These are phyloP conservation scores for Staphylotrichum longicolle DNA, from an alignment of 495 filamentous ascomycete genomes.

Conservation along the genomic window DNA sequence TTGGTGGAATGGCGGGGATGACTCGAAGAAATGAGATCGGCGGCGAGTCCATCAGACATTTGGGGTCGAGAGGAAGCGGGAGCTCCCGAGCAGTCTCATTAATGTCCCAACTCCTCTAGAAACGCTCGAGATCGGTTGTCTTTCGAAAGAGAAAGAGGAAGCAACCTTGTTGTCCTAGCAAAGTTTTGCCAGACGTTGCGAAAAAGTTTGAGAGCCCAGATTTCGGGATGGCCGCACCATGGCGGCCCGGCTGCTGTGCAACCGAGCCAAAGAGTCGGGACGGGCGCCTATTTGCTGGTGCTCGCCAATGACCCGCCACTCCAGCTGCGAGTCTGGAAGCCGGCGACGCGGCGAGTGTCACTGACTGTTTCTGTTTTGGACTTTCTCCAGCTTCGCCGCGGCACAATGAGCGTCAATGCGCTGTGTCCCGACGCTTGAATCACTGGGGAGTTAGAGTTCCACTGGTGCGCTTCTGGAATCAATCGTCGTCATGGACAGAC, in stretches of 20 bases:
- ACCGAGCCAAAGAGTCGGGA: constrained; percentile 8
- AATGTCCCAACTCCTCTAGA: background rate
- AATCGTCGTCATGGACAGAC: background rate
- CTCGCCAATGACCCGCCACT: background rate
- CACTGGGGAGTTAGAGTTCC: too few species aligned
- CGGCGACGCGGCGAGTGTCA: background rate
- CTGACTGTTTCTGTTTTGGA: too few species aligned
- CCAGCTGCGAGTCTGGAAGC: background rate
- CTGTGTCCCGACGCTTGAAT: too few species aligned
- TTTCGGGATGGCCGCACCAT: constrained; percentile 1
- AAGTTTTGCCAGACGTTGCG: constrained; percentile 1
- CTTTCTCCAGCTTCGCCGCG: too few species aligned
- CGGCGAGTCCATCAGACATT: background rate
- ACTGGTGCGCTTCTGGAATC: too few species aligned
- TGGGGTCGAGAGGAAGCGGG: background rate
- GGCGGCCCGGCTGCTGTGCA: constrained; percentile 10
- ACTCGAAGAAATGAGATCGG: background rate
- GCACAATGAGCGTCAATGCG: too few species aligned
- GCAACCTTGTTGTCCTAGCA: background rate
- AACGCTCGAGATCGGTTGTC: background rate
- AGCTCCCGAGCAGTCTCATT: constrained; percentile 1
- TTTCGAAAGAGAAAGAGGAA: background rate
- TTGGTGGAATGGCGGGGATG: background rate
- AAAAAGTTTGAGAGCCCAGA: constrained; percentile 1
- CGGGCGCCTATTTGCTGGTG: constrained; percentile 6